Evolutionary conservation across 208 protist species (phyloP), one percentile per base, ranked within the genome.

Genomic region (Strigomonas culicis): DNA sequence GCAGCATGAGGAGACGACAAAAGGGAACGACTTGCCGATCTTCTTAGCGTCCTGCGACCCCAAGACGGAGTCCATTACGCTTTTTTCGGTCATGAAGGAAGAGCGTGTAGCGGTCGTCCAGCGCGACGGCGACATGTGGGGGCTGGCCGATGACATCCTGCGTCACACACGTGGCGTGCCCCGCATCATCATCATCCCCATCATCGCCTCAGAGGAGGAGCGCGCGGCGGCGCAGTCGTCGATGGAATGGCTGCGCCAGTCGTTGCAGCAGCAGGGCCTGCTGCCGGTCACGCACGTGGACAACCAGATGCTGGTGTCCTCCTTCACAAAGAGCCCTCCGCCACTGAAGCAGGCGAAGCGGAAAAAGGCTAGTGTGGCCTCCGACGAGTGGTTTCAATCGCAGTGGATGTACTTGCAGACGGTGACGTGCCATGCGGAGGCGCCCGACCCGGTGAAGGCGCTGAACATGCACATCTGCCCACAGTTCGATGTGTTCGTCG

Each of bases 321-420:
- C 81, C 11, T 60, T 90, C 2, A 73, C 66, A 19, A 55, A 58
- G n/a, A 2, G 72, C 13, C 62, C 70, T 17, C 66, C 73, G 31
- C 57, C 76, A 7, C 50, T 78, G 34, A 50, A 57, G 22, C 63
- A 66, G 15, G 61, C 17, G 0, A 34, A 63, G 25, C 57, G 32
- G 0, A 50, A 68, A 24, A 72, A 58, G 1, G 19, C 59, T 10
- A 59, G 65, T 19, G 69, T 55, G 30, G 51, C 61, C 2, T 41
- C 65, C 11, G 67, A 65, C 21, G 34, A 22, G 11, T 88, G 74
- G 75, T 89, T 87, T 53, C 80, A 75, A 43, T 74, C 64, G 4
- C 73, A 84, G 30, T 92, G 84, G 86, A 57, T 71, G 0, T 75
- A 82, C 27, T 63, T 95, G 36, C 85, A 85, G 58, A 83, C 85